A percentile compares a stretch with the other conserved stretches of the same genome.
Conservation (phyloP, 2,329 filamentous ascomycete species). For the Talaromyces marneffei region DNA sequence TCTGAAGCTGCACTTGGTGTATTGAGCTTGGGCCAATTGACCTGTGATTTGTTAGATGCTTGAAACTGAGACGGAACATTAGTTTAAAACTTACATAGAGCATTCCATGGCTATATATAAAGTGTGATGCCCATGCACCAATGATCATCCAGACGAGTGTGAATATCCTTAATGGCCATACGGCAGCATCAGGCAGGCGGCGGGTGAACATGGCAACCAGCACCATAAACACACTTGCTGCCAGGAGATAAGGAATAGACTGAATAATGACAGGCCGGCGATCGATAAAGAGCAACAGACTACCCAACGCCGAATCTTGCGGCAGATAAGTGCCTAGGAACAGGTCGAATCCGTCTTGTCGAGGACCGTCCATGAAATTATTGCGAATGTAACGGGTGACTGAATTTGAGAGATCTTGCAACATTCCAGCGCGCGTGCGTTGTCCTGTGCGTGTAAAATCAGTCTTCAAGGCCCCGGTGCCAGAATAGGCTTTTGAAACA, state of each 20-base stretch:
- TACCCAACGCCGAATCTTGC: slow-evolving; percentile 63
- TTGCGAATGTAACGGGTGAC: slow-evolving; percentile 85
- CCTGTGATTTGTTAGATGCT: slow-evolving; percentile 40
- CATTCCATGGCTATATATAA: slow-evolving; percentile 79
- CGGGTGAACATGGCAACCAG: slow-evolving; percentile 68
- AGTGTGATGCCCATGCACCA: slow-evolving; percentile 65
- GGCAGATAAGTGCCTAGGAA: slow-evolving; percentile 85
- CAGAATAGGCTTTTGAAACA: slow-evolving; percentile 86
- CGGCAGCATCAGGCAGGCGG: slow-evolving; percentile 63
- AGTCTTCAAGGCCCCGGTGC: slow-evolving; percentile 95
- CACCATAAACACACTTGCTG: slow-evolving; percentile 78
- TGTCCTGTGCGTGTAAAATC: slow-evolving; percentile 93
- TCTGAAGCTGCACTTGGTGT: slow-evolving; percentile 80
- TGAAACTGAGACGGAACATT: not conserved
- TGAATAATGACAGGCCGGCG: slow-evolving; percentile 81
- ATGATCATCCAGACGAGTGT: slow-evolving; percentile 69
- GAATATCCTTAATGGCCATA: slow-evolving; percentile 78
- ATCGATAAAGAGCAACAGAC: slow-evolving; percentile 73
- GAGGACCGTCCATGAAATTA: slow-evolving; percentile 89
- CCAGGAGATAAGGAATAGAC: slow-evolving; percentile 84
- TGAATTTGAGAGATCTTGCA: slow-evolving; percentile 84
- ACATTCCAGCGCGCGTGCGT: slow-evolving; percentile 74
- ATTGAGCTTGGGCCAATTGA: slow-evolving; percentile 97
- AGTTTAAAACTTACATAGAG: slow-evolving; percentile 68
- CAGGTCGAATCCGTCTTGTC: slow-evolving; percentile 92